Evolutionary conservation across 2,329 filamentous ascomycete genomes (phyloP).

Genomic region (Akanthomyces lecanii): DNA sequence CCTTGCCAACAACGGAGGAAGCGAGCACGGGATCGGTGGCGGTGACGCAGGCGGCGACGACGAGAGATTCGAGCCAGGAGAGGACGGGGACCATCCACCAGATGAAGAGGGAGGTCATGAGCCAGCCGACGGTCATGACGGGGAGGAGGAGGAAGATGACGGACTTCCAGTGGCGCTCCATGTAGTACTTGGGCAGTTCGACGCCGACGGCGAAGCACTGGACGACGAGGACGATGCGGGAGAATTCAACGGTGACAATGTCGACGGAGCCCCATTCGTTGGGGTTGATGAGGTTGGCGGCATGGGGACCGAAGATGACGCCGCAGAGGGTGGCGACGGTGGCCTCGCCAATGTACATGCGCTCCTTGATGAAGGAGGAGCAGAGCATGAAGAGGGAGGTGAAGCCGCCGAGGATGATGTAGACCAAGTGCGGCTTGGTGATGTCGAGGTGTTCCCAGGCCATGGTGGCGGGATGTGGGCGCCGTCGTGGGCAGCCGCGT

Average conservation of each 20-base stretch:
- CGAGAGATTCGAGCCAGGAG: conserved; percentile 85
- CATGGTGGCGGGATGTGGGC: conserved; percentile 43
- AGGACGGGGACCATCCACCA: conserved; percentile 82
- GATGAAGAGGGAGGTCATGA: conserved; percentile 86
- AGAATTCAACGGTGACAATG: conserved; percentile 84
- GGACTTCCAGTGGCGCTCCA: conserved; percentile 96
- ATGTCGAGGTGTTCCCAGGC: conserved; percentile 77
- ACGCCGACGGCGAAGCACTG: conserved; percentile 91
- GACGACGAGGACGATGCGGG: conserved; percentile 82
- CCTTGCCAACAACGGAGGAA: conserved; percentile 96
- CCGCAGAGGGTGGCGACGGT: conserved; percentile 87
- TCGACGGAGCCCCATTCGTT: conserved; percentile 75
- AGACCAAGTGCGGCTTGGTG: conserved; percentile 95
- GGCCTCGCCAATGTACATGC: conserved; percentile 96
- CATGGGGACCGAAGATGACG: conserved; percentile 84
- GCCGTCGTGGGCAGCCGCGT: neutral
- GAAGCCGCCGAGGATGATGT: conserved; percentile 96
- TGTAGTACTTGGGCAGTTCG: conserved; percentile 88
- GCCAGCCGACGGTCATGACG: conserved; percentile 96
- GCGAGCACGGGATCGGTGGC: conserved; percentile 95
- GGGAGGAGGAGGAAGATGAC: conserved; percentile 84
- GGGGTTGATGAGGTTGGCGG: conserved; percentile 75
- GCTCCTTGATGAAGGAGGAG: conserved; percentile 97
- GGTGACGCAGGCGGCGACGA: conserved; percentile 87
- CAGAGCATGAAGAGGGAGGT: conserved; percentile 98